Base-by-base conservation (phyloP, 2,329 filamentous ascomycete species). In the Thelonectria rubi region DNA sequence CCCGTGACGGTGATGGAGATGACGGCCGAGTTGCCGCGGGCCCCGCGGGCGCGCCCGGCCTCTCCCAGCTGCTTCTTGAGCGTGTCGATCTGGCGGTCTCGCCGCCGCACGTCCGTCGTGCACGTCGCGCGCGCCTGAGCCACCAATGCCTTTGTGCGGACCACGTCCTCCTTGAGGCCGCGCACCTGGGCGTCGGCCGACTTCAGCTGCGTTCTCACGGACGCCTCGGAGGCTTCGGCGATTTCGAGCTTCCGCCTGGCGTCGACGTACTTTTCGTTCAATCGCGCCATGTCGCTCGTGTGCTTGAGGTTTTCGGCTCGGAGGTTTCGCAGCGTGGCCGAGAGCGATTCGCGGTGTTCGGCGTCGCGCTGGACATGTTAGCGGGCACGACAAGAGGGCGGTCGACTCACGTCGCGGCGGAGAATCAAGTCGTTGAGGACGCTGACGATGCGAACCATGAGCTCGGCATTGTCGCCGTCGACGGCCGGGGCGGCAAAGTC, bases 361-460 rank as follows among this genome's bases (percentile, higher is more conserved):
- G 93, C 91, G 77, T 97, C 94, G 75, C 93, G 91, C 91, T 96
- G 76, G 48, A 37, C 6, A 20, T 18, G 55, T 69, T 59, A 74
- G 72, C 61, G 12, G 53, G 21, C 18, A 42, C n/a, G 26, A 17
- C 15, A 30, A 42, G 2, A 20, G 8, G 2, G 5, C 17, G 12
- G 24, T 8, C 20, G 1, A 64, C 76, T 47, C 81, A 97, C 93
- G 76, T 99, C 95, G 81, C 94, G 88, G 68, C 94, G 87, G 62
- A 97, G 77, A 61, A 99, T 92, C 69, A 99, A 79, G 74, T 99
- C 95, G 77, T 99, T 97, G 50, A 99, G 88, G 21, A 99, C 85
- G 74, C 94, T 91, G 79, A 99, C 97, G 70, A 98, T 89, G 67
- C 88, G 87, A 18, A 91, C 90, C 88, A 95, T 94, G 17, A 91